These are phyloP conservation scores for Pythium monospermum DNA, from an alignment of 352 stramenopile genomes.

Conservation along the genomic window DNA sequence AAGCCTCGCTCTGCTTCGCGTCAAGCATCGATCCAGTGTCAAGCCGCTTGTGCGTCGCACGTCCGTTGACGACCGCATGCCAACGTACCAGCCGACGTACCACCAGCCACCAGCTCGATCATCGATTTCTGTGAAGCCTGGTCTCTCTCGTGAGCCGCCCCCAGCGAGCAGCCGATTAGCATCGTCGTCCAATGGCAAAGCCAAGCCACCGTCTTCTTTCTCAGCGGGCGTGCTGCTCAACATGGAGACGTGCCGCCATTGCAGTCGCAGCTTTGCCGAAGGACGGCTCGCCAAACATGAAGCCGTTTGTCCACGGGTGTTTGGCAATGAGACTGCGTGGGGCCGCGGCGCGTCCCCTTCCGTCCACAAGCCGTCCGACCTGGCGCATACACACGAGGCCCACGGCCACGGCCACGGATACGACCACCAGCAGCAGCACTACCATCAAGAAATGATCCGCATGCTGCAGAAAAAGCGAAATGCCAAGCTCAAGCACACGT, in stretches of 20 bases:
- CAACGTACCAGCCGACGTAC: constrained; percentile 2
- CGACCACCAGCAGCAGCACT: background rate
- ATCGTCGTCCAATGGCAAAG: constrained; percentile 16
- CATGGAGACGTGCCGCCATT: constrained; percentile 74
- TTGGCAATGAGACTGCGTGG: constrained; percentile 71
- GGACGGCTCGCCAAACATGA: constrained; percentile 78
- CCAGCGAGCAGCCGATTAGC: too few species aligned
- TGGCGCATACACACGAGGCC: too few species aligned
- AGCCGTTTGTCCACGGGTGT: constrained; percentile 70
- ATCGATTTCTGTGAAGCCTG: too few species aligned
- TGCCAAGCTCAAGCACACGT: constrained; percentile 40
- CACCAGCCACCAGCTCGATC: background rate
- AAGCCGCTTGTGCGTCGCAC: constrained; percentile 11
- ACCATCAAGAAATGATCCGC: constrained; percentile 13
- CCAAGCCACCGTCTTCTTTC: too few species aligned
- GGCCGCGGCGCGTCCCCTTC: constrained; percentile 32
- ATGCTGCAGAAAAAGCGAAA: constrained; percentile 14
- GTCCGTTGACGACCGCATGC: background rate
- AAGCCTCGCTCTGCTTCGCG: constrained; percentile 19
- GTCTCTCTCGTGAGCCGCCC: too few species aligned
- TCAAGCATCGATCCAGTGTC: constrained; percentile 19
- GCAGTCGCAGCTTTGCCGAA: constrained; percentile 72
- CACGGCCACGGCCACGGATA: too few species aligned
- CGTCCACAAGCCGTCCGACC: constrained; percentile 1
- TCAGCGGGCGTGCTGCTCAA: constrained; percentile 10